These are phyloP conservation scores for Aspergillus aculeatinus DNA, from an alignment of 2,329 filamentous ascomycete genomes.

Conservation along the genomic window DNA sequence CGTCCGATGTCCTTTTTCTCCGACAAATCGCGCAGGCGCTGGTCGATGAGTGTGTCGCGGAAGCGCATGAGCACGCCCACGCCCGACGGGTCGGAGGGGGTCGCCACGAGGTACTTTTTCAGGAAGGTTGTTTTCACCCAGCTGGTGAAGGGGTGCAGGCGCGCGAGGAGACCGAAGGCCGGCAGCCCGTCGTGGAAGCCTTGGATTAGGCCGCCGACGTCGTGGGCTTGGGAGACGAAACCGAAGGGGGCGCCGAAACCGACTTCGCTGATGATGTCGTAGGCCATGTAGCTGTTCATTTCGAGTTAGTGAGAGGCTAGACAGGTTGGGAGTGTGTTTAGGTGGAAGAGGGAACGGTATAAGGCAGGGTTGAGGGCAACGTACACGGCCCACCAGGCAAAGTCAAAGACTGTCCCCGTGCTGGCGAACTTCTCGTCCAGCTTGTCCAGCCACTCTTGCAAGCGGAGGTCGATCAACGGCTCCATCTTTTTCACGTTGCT, in stretches of 20 bases:
- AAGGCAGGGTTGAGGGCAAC: slow-evolving; percentile 7
- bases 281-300: slow-evolving; percentile 49
- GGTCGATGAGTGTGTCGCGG: slow-evolving; percentile 53
- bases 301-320: neutral
- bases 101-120: slow-evolving; percentile 54
- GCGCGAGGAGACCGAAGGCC: slow-evolving; percentile 53
- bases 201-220: slow-evolving; percentile 56
- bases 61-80: slow-evolving; percentile 60
- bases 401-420: slow-evolving; percentile 51
- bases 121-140: slow-evolving; percentile 56
- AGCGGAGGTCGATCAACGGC: slow-evolving; percentile 53
- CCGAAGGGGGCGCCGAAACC: slow-evolving; percentile 58
- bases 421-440: slow-evolving; percentile 49
- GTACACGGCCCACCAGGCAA: slow-evolving; percentile 55
- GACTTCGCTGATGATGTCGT: slow-evolving; percentile 58
- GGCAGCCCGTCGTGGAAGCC: slow-evolving; percentile 55
- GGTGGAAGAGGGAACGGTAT: neutral
- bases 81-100: slow-evolving; percentile 53
- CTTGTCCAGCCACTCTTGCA: slow-evolving; percentile 52
- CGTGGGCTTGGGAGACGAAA: slow-evolving; percentile 53
- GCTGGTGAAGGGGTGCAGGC: slow-evolving; percentile 55
- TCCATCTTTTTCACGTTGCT: slow-evolving; percentile 61
- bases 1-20: slow-evolving; percentile 46
- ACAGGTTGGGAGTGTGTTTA: neutral
- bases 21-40: slow-evolving; percentile 51